phyloP scores from a whole-genome alignment of 495 filamentous ascomycete genomes.

The Neurospora tetrasperma region DNA sequence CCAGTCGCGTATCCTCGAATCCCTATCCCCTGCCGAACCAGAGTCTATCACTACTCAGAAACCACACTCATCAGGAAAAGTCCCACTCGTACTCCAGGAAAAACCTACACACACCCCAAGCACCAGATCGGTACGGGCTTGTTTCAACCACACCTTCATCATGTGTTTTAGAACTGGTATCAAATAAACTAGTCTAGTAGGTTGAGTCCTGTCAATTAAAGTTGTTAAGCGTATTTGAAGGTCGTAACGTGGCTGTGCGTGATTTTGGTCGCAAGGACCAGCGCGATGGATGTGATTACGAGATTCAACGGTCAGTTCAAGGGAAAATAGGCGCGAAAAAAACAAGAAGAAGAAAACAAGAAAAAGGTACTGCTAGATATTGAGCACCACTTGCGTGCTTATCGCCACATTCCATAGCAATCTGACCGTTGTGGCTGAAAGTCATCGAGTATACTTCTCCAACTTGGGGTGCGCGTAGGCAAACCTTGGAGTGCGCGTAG shows the following conservation, averaged over 20 bases:
- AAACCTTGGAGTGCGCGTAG: not conserved
- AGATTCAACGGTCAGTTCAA: not conserved
- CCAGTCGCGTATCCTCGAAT: not conserved
- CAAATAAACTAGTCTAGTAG: not conserved
- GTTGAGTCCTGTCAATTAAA: not conserved
- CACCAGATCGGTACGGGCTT: not conserved
- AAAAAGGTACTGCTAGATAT: not conserved
- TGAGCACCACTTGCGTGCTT: not conserved
- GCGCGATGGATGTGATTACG: not conserved
- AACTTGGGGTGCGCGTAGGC: not conserved
- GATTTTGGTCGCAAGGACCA: not conserved
- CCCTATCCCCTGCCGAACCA: not conserved
- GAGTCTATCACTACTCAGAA: not conserved
- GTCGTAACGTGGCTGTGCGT: not conserved
- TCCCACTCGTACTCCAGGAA: too few species aligned
- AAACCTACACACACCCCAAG: not conserved
- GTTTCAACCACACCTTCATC: not conserved
- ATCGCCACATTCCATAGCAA: not conserved
- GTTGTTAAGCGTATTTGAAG: not conserved
- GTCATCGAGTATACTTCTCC: not conserved
- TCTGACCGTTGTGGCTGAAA: not conserved
- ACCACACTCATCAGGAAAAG: not conserved
- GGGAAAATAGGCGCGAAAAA: not conserved
- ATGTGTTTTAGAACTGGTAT: not conserved
- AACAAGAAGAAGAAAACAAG: too few species aligned